A percentile compares a stretch with the other conserved stretches of the same genome.
Conservation (phyloP, 2,329 filamentous ascomycete genomes). For the Septoria petroselini region DNA sequence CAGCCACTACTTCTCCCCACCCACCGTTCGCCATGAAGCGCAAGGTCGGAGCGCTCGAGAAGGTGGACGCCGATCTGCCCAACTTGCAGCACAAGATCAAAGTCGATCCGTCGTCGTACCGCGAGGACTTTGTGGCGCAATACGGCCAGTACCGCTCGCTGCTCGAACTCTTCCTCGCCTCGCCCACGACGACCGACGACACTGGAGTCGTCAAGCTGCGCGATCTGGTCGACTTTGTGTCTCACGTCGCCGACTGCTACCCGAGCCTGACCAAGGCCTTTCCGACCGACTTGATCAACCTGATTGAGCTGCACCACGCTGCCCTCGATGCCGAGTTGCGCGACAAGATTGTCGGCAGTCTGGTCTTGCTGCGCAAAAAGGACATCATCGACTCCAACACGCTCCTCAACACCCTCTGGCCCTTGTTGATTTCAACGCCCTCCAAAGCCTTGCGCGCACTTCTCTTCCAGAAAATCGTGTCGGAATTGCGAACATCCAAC, state of each 20-base stretch:
- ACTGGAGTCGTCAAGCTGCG: slow-evolving; percentile 79
- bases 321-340: slow-evolving; percentile 78
- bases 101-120: slow-evolving; percentile 83
- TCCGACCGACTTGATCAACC: slow-evolving; percentile 73
- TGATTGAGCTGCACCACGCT: slow-evolving; percentile 78
- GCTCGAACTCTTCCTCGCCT: slow-evolving; percentile 83
- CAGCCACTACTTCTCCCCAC: not conserved
- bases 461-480: slow-evolving; percentile 86
- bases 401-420: slow-evolving; percentile 88
- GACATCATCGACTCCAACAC: slow-evolving; percentile 82
- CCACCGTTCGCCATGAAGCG: slow-evolving; percentile 82
- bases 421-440: slow-evolving; percentile 84
- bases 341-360: slow-evolving; percentile 89
- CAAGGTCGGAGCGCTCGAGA: slow-evolving; percentile 88
- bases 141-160: slow-evolving; percentile 90
- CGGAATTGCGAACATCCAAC: slow-evolving; percentile 84
- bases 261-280: slow-evolving; percentile 75
- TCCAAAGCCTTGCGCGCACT: slow-evolving; percentile 84
- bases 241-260: slow-evolving; percentile 92
- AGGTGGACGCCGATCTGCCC: slow-evolving; percentile 87
- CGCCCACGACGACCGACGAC: slow-evolving; percentile 72
- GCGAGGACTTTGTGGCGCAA: slow-evolving; percentile 82
- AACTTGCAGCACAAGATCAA: slow-evolving; percentile 90
- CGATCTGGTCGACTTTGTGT: slow-evolving; percentile 88
- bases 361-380: slow-evolving; percentile 85